Percentiles rank a stretch among this genome's conserved stretches.
Evolutionary conservation across 371 early-diverging fungal genomes (phyloP).

Genomic region (Mortierella sp.): DNA sequence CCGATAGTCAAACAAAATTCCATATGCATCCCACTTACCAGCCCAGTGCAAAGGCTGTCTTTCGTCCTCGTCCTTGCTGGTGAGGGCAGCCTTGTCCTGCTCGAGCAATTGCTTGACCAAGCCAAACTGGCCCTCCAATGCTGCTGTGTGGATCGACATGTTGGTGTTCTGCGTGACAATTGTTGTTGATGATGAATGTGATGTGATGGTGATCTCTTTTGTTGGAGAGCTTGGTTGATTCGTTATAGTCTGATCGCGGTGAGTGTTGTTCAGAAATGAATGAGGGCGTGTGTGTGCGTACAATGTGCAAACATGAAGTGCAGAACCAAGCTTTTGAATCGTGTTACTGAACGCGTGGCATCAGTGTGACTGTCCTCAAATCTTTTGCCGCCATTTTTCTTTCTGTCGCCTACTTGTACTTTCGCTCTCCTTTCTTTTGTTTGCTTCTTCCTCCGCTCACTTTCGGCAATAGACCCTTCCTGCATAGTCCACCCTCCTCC

Average conservation of each 20-base stretch:
- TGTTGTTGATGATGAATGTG: neutral
- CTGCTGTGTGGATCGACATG: constrained; percentile 64
- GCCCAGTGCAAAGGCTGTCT: constrained; percentile 53
- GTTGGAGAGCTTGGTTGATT: neutral
- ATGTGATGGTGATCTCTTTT: neutral
- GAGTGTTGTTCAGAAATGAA: neutral
- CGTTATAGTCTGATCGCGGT: neutral
- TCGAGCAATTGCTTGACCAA: constrained; percentile 68
- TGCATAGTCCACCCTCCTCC: neutral
- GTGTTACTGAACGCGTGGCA: neutral
- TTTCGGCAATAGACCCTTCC: neutral
- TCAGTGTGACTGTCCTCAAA: neutral
- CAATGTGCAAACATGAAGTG: too few relatives aligned
- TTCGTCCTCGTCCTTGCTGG: constrained; percentile 67
- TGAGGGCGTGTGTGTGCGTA: neutral
- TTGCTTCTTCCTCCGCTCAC: neutral
- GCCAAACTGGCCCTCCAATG: constrained; percentile 68
- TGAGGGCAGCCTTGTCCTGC: constrained; percentile 60
- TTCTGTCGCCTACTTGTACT: neutral
- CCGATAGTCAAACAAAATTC: neutral
- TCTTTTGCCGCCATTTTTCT: neutral
- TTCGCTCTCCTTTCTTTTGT: neutral
- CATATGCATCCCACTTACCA: constrained; percentile 17
- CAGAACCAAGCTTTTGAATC: neutral
- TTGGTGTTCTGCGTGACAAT: neutral